These are phyloP conservation scores for Solanum commersonii DNA, from an alignment of 257 asterid species.

Conservation along the genomic window DNA sequence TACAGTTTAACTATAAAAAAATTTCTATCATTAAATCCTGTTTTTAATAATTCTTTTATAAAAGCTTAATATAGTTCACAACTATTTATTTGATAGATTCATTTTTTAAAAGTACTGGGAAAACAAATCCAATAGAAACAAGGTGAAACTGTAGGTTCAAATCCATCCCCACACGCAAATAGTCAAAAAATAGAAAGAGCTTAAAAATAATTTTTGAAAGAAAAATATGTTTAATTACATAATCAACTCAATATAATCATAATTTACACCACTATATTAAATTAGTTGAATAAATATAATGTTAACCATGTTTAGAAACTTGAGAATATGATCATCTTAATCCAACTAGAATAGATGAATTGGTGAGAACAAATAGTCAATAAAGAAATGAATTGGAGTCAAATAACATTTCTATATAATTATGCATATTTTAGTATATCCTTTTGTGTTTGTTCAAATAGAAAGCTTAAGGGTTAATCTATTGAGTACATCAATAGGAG, in stretches of 20 bases:
- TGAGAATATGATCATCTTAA: not conserved
- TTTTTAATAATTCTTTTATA: no score
- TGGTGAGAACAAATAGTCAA: not conserved
- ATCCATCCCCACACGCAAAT: not conserved
- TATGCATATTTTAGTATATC: no score
- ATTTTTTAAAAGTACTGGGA: rapidly evolving
- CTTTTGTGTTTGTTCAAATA: not conserved
- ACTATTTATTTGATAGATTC: not conserved
- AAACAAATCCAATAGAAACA: no score
- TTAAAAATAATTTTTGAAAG: no score
- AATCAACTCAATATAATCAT: not conserved
- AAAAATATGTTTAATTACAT: not conserved
- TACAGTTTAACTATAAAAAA: no score
- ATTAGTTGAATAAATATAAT: no score
- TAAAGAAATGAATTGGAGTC: not conserved
- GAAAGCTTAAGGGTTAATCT: not conserved
- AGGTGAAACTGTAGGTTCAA: not conserved
- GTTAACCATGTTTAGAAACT: not conserved
- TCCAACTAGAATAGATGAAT: not conserved
- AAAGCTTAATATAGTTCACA: no score
- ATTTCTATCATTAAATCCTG: rapidly evolving
- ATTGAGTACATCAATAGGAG: not conserved
- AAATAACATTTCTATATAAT: not conserved
- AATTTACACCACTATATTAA: not conserved
- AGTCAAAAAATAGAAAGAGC: not conserved